phyloP scores from a whole-genome alignment of 2,329 filamentous ascomycete species.

The Fusarium pseudonygamai region DNA sequence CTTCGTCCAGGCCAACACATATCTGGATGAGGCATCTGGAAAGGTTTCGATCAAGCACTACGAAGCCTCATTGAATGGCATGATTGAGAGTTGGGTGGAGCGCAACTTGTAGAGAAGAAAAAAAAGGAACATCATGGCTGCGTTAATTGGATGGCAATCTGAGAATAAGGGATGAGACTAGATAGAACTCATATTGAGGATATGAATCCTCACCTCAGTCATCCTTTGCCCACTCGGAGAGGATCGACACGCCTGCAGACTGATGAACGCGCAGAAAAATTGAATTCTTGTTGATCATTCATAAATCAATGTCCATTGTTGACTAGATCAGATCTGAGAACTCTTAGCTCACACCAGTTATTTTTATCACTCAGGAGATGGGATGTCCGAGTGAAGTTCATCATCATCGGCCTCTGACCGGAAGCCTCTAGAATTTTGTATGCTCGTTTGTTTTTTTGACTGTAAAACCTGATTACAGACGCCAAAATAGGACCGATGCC shows the following conservation, averaged over 20 bases:
- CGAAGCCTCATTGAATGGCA: constrained; percentile 79
- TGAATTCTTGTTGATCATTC: constrained; percentile 24
- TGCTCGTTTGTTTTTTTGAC: constrained; percentile 62
- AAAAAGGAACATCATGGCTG: constrained; percentile 5
- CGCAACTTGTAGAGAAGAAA: constrained; percentile 56
- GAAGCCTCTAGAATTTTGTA: constrained; percentile 50
- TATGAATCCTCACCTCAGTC: neutral
- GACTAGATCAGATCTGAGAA: constrained; percentile 16
- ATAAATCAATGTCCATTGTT: constrained; percentile 32
- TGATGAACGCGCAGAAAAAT: constrained; percentile 16
- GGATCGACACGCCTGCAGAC: neutral
- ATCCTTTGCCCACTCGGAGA: neutral
- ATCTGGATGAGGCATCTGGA: constrained; percentile 72
- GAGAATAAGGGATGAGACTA: constrained; percentile 29
- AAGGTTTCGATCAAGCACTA: constrained; percentile 86
- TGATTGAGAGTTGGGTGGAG: constrained; percentile 85
- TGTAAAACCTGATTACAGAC: constrained; percentile 73
- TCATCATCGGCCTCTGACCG: constrained; percentile 48
- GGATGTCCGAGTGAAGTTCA: constrained; percentile 41
- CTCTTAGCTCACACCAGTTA: constrained; percentile 19
- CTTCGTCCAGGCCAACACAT: constrained; percentile 93
- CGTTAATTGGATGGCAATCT: neutral
- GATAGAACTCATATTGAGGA: constrained; percentile 5
- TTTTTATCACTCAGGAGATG: constrained; percentile 33
- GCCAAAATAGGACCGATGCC: constrained; percentile 72